Evolutionary conservation across 2,329 filamentous ascomycete species (phyloP).

Genomic region (Periconia macrospinosa): DNA sequence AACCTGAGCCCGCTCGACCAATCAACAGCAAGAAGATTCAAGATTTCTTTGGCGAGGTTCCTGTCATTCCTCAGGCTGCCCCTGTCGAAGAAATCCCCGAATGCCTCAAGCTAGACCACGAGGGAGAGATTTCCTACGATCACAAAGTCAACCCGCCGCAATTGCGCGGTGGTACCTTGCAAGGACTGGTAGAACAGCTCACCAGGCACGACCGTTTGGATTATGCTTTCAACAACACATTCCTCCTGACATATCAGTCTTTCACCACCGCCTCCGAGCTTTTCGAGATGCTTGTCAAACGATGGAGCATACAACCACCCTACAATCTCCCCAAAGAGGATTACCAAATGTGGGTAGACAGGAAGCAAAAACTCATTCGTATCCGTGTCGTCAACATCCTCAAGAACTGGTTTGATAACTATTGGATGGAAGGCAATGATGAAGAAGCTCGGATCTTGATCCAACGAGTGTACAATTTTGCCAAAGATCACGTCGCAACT

Average conservation of each 20-base stretch:
- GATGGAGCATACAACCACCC: constrained; percentile 91
- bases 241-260: constrained; percentile 93
- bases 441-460: constrained; percentile 84
- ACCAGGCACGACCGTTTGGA: constrained; percentile 95
- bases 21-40: constrained; percentile 49
- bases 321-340: constrained; percentile 75
- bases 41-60: constrained; percentile 56
- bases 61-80: constrained; percentile 48
- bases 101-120: constrained; percentile 83
- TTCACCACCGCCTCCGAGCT: constrained; percentile 90
- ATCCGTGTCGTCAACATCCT: constrained; percentile 97
- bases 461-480: constrained; percentile 86
- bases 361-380: constrained; percentile 93
- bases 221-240: constrained; percentile 95
- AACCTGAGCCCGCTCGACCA: constrained; percentile 41
- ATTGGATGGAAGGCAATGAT: constrained; percentile 95
- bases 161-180: constrained; percentile 85
- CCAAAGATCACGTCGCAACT: constrained; percentile 86
- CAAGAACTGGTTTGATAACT: constrained; percentile 97
- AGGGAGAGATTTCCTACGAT: constrained; percentile 88
- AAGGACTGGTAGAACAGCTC: constrained; percentile 89
- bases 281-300: constrained; percentile 87
- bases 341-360: constrained; percentile 85
- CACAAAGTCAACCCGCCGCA: constrained; percentile 73
- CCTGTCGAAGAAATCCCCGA: constrained; percentile 75